Evolutionary conservation across 257 asterid genomes (phyloP).

Genomic region (Solanum neorickii): DNA sequence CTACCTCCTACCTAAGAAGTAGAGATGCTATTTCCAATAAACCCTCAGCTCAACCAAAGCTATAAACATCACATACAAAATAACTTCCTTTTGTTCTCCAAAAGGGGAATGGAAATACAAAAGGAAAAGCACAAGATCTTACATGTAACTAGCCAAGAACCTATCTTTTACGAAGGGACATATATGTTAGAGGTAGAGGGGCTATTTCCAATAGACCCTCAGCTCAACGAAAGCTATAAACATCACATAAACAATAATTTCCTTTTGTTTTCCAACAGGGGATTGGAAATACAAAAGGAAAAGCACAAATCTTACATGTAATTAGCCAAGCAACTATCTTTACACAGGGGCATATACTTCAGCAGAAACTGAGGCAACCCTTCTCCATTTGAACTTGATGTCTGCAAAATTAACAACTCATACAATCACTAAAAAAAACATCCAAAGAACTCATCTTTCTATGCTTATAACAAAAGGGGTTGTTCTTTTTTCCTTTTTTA

Average conservation of each 20-base stretch:
- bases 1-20: background rate
- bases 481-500: background rate
- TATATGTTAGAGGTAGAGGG: conserved; percentile 13
- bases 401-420: conserved; percentile 27
- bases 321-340: conserved; percentile 50
- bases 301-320: conserved; percentile 50
- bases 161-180: conserved; percentile 26
- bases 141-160: conserved; percentile 76
- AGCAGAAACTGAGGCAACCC: conserved; percentile 43
- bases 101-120: background rate
- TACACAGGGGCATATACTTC: conserved; percentile 31
- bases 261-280: background rate
- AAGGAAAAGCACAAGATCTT: conserved; percentile 9
- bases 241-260: background rate
- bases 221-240: background rate
- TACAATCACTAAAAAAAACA: background rate
- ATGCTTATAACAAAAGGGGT: background rate
- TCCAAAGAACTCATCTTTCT: background rate
- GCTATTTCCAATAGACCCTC: background rate
- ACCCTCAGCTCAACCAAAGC: background rate
- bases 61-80: background rate
- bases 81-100: background rate
- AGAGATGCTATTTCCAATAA: background rate
- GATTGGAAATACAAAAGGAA: background rate
- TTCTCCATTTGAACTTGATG: conserved; percentile 25